phyloP scores from a whole-genome alignment of 108 stramenopile species.

The Craspedostauros australis region DNA sequence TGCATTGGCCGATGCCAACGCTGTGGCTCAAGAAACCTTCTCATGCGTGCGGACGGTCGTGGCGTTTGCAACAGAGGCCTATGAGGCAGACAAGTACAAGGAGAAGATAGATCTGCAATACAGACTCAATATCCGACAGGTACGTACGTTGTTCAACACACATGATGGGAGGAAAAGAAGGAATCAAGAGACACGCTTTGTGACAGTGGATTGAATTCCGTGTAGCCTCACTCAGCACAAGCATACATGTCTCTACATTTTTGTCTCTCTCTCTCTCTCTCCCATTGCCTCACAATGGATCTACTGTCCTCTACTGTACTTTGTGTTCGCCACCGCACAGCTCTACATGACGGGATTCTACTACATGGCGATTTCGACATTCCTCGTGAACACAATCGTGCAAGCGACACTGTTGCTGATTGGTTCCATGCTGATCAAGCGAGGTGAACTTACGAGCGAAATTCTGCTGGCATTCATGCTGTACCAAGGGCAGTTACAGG shows the following conservation, averaged over 20 bases:
- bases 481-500: constrained; percentile 86
- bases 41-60: constrained; percentile 79
- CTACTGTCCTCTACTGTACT: too few species aligned
- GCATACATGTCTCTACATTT: neutral
- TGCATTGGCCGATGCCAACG: constrained; percentile 77
- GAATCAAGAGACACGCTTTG: too few species aligned
- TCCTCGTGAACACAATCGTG: constrained; percentile 86
- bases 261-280: neutral
- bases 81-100: constrained; percentile 60
- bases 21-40: constrained; percentile 76
- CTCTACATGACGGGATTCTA: constrained; percentile 78
- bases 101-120: constrained; percentile 67
- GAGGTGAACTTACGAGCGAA: constrained; percentile 50
- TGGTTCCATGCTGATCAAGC: constrained; percentile 60
- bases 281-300: neutral
- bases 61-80: constrained; percentile 70
- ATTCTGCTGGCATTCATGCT: constrained; percentile 94
- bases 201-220: too few species aligned
- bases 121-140: constrained; percentile 66
- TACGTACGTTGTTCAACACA: too few species aligned
- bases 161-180: too few species aligned
- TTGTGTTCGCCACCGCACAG: too few species aligned
- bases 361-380: constrained; percentile 85
- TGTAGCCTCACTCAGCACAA: neutral
- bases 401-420: constrained; percentile 68